Conservation (phyloP, 208 protist genomes). For the Herpetomonas tarakana region DNA sequence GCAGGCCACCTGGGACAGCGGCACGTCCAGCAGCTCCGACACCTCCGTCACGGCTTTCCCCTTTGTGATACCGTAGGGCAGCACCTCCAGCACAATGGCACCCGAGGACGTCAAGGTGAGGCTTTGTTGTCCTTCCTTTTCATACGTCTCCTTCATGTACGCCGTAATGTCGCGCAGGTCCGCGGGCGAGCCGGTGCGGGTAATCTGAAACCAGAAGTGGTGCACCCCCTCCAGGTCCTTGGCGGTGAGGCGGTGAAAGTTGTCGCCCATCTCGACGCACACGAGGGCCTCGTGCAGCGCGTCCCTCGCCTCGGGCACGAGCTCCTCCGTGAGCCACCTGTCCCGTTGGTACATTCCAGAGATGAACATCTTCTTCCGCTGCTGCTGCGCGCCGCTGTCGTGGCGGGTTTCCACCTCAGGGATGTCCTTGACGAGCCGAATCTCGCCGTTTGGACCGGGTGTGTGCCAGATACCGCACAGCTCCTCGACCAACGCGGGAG, state of each 20-base stretch:
- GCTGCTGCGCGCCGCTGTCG: slow-evolving; percentile 8
- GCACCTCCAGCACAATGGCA: slow-evolving; percentile 17
- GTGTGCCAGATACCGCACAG: background rate
- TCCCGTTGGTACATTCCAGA: slow-evolving; percentile 13
- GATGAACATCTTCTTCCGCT: background rate
- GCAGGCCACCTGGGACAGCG: slow-evolving; percentile 10
- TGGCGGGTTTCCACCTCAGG: too few relatives aligned
- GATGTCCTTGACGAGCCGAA: background rate
- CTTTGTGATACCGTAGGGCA: slow-evolving; percentile 19
- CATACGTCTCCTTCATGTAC: slow-evolving; percentile 13
- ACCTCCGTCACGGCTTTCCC: slow-evolving; percentile 23
- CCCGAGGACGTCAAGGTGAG: slow-evolving; percentile 13
- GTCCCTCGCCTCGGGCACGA: slow-evolving; percentile 6
- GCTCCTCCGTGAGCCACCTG: slow-evolving; percentile 17
- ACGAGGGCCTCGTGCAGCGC: slow-evolving; percentile 15
- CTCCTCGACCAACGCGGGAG: slow-evolving; percentile 4
- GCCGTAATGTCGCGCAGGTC: slow-evolving; percentile 11
- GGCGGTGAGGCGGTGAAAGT: background rate
- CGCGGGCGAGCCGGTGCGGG: slow-evolving; percentile 6
- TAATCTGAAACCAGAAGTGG: slow-evolving; percentile 9
- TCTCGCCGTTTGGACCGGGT: background rate
- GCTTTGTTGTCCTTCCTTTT: background rate
- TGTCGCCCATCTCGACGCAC: slow-evolving; percentile 10
- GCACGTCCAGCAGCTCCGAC: slow-evolving; percentile 9
- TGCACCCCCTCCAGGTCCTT: slow-evolving; percentile 12